Percentiles rank a stretch among this genome's conserved stretches.
phyloP scores from a whole-genome alignment of 2,329 filamentous ascomycete species.

The Polytolypa hystricis region DNA sequence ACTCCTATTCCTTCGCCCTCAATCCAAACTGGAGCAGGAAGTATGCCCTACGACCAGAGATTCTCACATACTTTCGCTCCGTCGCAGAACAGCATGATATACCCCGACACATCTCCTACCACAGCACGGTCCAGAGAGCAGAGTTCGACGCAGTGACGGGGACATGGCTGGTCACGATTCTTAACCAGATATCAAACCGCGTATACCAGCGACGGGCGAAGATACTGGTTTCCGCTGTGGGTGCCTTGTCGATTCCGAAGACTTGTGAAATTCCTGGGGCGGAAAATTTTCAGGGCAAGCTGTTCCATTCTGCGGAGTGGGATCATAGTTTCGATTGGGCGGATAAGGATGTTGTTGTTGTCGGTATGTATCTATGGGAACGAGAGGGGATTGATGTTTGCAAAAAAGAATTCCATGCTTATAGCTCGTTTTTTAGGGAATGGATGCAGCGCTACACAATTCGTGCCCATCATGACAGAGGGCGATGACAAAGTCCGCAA shows the following conservation, averaged over 20 bases:
- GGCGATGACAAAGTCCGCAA: constrained; percentile 26
- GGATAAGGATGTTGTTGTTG: constrained; percentile 27
- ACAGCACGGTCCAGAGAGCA: constrained; percentile 14
- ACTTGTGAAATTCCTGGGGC: constrained; percentile 20
- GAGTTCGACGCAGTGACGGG: constrained; percentile 13
- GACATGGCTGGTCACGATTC: constrained; percentile 19
- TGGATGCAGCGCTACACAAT: constrained; percentile 39
- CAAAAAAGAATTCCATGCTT: too few species aligned
- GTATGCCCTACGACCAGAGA: constrained; percentile 26
- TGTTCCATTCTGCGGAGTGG: constrained; percentile 35
- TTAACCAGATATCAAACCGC: constrained; percentile 15
- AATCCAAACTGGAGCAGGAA: constrained; percentile 31
- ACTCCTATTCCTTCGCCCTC: constrained; percentile 33
- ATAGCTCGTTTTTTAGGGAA: constrained; percentile 26
- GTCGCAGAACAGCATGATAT: constrained; percentile 15
- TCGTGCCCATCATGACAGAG: constrained; percentile 35
- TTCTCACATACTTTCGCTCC: constrained; percentile 19
- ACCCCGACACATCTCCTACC: constrained; percentile 14
- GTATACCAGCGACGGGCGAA: constrained; percentile 14
- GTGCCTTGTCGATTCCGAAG: constrained; percentile 18
- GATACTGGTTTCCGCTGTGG: constrained; percentile 23
- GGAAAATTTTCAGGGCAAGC: constrained; percentile 23
- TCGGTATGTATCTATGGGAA: constrained; percentile 19
- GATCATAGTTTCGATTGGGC: constrained; percentile 29
- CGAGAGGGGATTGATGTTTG: not conserved